phyloP scores from a whole-genome alignment of 2,329 filamentous ascomycete genomes.

The Alternaria dauci region DNA sequence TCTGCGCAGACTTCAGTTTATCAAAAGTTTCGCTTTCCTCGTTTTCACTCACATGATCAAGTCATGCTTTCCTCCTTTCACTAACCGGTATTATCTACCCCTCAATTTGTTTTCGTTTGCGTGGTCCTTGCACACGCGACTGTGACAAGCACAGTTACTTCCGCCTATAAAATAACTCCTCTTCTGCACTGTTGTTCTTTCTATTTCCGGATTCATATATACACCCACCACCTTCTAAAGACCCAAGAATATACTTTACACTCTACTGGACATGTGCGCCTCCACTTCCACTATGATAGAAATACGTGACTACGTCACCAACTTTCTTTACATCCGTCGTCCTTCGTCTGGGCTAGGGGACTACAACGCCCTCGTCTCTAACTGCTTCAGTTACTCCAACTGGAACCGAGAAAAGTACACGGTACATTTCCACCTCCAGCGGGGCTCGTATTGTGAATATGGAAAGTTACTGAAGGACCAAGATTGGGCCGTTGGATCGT shows the following conservation, averaged over 20 bases:
- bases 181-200: not conserved
- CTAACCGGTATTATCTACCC: not conserved
- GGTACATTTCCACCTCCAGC: conserved; percentile 7
- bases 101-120: not conserved
- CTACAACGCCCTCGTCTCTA: conserved; percentile 3
- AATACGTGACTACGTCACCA: conserved; percentile 5
- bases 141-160: not conserved
- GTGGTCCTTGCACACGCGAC: not conserved
- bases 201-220: not conserved
- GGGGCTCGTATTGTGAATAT: not conserved
- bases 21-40: not conserved
- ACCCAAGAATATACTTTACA: not conserved
- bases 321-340: not conserved
- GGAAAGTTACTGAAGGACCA: not conserved
- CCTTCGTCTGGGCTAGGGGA: not conserved
- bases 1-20: too few relatives aligned
- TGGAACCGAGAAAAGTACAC: not conserved
- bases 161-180: not conserved
- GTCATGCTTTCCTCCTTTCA: not conserved
- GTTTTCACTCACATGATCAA: not conserved
- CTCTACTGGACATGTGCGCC: not conserved
- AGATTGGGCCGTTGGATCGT: not conserved
- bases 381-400: not conserved
- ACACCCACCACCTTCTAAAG: accelerated
- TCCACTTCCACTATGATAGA: not conserved